Conservation (phyloP, 2,329 filamentous ascomycete genomes). For the Stachybotrys elegans region DNA sequence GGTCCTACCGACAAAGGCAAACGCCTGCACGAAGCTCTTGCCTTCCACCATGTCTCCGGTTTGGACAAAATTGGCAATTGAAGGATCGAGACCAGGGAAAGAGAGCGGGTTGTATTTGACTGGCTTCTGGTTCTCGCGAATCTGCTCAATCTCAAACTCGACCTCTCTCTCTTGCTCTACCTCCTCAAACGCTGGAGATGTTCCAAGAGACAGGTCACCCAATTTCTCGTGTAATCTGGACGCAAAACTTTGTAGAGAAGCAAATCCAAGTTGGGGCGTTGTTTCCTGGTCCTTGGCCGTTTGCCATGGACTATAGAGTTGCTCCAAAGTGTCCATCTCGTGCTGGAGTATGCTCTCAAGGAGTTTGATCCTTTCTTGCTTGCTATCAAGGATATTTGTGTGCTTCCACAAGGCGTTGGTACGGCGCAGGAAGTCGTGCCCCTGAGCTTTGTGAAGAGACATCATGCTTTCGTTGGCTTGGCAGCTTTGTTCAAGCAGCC, state of each 20-base stretch:
- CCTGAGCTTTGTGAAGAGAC: constrained; percentile 54
- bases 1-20: constrained; percentile 32
- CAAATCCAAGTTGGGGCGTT: constrained; percentile 3
- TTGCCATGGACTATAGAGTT: constrained; percentile 45
- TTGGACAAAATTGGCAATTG: constrained; percentile 38
- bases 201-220: constrained; percentile 4
- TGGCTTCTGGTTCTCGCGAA: constrained; percentile 49
- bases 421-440: constrained; percentile 54
- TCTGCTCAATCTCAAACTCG: constrained; percentile 51
- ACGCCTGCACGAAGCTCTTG: constrained; percentile 28
- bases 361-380: constrained; percentile 20
- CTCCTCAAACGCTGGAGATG: constrained; percentile 52
- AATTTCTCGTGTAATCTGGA: background rate
- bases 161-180: constrained; percentile 56
- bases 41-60: constrained; percentile 29
- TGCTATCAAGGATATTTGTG: constrained; percentile 31
- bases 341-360: constrained; percentile 31
- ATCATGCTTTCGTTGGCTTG: constrained; percentile 52
- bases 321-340: constrained; percentile 52
- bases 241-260: background rate
- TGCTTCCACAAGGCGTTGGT: constrained; percentile 41
- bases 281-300: background rate
- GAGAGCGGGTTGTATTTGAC: constrained; percentile 29
- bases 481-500: constrained; percentile 63
- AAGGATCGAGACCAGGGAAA: constrained; percentile 41